phyloP scores from a whole-genome alignment of 768 basidiomycete genomes.

The Boletales sp. region DNA sequence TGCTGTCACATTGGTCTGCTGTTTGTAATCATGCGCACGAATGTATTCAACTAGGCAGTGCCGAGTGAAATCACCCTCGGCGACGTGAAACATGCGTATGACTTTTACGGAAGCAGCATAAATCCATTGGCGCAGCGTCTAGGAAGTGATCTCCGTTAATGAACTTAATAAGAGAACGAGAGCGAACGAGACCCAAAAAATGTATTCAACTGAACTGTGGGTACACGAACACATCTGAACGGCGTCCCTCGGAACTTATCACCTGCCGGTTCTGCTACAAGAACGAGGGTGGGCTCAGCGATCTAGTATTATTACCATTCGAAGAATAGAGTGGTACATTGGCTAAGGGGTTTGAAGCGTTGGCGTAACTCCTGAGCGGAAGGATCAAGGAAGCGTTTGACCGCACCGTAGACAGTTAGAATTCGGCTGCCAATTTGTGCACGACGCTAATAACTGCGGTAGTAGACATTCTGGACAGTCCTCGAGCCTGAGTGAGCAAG shows the following conservation, averaged over 20 bases:
- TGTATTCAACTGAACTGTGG: background rate
- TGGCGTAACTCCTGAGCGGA: background rate
- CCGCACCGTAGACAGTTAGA: background rate
- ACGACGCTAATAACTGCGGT: constrained; percentile 1
- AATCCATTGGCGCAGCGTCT: background rate
- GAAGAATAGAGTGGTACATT: background rate
- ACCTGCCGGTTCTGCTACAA: background rate
- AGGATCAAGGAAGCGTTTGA: background rate
- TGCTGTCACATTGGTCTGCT: background rate
- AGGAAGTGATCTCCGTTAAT: background rate
- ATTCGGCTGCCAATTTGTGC: background rate
- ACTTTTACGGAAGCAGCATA: background rate
- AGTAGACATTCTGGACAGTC: constrained; percentile 1
- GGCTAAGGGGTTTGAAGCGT: background rate
- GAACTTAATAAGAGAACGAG: background rate
- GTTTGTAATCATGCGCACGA: constrained; percentile 1
- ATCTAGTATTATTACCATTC: background rate
- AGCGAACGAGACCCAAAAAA: background rate
- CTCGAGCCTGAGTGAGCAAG: background rate
- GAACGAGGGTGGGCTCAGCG: background rate
- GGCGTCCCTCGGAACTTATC: background rate
- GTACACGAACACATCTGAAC: no score
- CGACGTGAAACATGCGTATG: no score
- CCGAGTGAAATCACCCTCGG: background rate
- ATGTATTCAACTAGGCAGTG: background rate